These are phyloP conservation scores for Telfairia occidentalis DNA, from an alignment of 331 rosid genomes.

Conservation along the genomic window DNA sequence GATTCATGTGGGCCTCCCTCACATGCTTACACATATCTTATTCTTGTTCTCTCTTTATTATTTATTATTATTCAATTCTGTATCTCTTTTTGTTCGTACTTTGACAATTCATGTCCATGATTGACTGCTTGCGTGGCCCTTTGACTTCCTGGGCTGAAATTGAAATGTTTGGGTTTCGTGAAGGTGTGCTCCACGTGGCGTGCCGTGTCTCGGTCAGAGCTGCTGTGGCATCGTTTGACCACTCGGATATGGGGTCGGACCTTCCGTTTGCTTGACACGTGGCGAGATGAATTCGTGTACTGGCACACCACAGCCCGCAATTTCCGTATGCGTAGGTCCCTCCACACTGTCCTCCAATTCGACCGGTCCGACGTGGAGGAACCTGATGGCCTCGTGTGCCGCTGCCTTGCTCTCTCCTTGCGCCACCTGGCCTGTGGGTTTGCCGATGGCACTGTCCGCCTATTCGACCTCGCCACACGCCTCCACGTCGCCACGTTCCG, in stretches of 20 bases:
- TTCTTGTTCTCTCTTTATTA: no score
- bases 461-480: slow-evolving; percentile 35
- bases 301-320: slow-evolving; percentile 67
- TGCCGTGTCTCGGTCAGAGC: slow-evolving; percentile 51
- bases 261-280: slow-evolving; percentile 23
- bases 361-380: slow-evolving; percentile 33
- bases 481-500: slow-evolving; percentile 39
- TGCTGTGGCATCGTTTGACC: slow-evolving; percentile 48
- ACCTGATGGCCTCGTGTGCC: slow-evolving; percentile 35
- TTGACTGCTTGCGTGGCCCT: not conserved
- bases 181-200: slow-evolving; percentile 93
- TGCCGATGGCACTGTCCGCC: slow-evolving; percentile 65
- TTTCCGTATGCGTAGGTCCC: slow-evolving; percentile 19
- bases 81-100: no score
- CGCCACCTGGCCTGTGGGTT: slow-evolving; percentile 64
- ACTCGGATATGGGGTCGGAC: slow-evolving; percentile 50
- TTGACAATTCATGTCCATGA: not conserved
- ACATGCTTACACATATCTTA: no score
- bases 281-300: slow-evolving; percentile 52
- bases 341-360: slow-evolving; percentile 16
- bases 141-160: no score
- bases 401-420: slow-evolving; percentile 66
- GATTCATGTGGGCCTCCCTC: slow-evolving; percentile 6
- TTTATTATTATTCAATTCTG: no score
- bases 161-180: no score